These are phyloP conservation scores for Pythium rishiriense DNA, from an alignment of 352 stramenopile species.

Conservation along the genomic window DNA sequence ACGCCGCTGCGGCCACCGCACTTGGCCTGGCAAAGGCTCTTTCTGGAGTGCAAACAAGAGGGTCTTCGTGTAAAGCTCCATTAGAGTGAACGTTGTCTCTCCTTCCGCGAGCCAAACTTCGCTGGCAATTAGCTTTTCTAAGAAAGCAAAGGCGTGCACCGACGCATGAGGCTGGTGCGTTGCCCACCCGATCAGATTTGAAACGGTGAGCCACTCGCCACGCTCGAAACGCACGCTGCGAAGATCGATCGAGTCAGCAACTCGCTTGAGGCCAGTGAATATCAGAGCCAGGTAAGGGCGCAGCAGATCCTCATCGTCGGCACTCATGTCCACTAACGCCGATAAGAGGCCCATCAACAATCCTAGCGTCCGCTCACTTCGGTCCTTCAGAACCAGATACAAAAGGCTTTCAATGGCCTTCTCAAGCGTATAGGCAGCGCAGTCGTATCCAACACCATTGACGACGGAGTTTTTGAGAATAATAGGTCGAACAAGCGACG, in stretches of 20 bases:
- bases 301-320: constrained; percentile 54
- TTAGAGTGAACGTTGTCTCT: constrained; percentile 50
- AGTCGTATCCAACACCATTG: constrained; percentile 64
- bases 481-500: constrained; percentile 47
- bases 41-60: constrained; percentile 60
- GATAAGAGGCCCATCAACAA: constrained; percentile 44
- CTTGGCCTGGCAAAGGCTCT: no score
- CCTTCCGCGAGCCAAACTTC: constrained; percentile 56
- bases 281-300: constrained; percentile 65
- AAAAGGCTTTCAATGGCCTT: constrained; percentile 67
- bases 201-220: constrained; percentile 64
- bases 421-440: constrained; percentile 55
- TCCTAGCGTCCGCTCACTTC: constrained; percentile 35
- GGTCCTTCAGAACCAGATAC: constrained; percentile 43
- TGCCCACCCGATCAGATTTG: constrained; percentile 62
- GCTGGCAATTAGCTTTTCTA: constrained; percentile 59
- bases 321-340: constrained; percentile 58
- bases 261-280: constrained; percentile 40
- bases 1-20: constrained; percentile 33
- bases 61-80: constrained; percentile 64
- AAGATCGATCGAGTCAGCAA: constrained; percentile 25
- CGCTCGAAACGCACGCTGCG: constrained; percentile 26
- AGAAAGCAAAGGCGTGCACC: constrained; percentile 53
- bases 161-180: constrained; percentile 43
- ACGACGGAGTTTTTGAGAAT: constrained; percentile 36